Evolutionary conservation across 2,329 filamentous ascomycete genomes (phyloP), one percentile per base, ranked within the genome.

Genomic region (Alternaria gaisen): DNA sequence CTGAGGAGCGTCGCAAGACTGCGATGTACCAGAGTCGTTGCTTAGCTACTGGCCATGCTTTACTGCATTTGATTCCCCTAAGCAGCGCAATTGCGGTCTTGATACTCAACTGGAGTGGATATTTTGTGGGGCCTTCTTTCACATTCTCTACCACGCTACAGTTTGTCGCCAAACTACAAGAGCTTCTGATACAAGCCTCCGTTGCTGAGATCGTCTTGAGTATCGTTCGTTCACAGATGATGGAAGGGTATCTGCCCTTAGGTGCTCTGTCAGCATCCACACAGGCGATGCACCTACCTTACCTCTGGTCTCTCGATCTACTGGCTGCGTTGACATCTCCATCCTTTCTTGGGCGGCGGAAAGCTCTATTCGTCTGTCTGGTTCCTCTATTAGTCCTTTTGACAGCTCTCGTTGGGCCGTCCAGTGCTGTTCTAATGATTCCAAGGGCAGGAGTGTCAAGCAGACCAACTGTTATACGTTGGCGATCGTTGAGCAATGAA

Each of bases 151-250:
- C 57, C 0, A 12, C 43, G 16, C 54, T 70, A 14, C 67, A 70
- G 32, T 68, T 68, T 43, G 57, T 50, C 9, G 66, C 68, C 5
- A 70, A 70, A 53, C 24, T 67, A n/a, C 64, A 68, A 36, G 68
- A 70, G 40, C 26, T 68, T 2, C 47, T 66, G 1, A 68, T 70
- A 58, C 66, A 70, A n/a, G 57, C 56, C 1, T 68, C 66, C 0
- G 43, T 68, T 14, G 53, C 54, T 1, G 58, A 63, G 12, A 40
- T 64, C 6, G 2, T 64, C 0, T 34, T 68, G 3, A 40, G 30
- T 22, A 43, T 65, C 11, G 42, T 68, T n/a, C 61, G 62, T 3
- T 20, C n/a, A 10, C 34, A 58, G 22, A 10, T 53, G 1, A n/a
- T 59, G 1, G 9, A 50, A 10, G 50, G 53, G 4, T 53, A 48